Evolutionary conservation across 1,284 basidiomycete species (phyloP).

Genomic region (Taiwanofungus camphoratus): DNA sequence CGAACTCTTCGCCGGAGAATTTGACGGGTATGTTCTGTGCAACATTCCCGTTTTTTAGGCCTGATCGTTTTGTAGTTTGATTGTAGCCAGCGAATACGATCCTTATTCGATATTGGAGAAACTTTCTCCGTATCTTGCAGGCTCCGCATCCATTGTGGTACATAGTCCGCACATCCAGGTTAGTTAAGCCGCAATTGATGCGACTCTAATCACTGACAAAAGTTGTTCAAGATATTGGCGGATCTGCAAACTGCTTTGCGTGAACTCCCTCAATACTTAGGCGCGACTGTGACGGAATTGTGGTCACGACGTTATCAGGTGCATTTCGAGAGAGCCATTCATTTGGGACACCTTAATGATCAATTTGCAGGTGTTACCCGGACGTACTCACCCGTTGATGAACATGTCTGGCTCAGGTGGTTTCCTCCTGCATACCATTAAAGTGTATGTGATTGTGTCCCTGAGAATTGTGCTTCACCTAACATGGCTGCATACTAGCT

Average conservation of each 20-base stretch:
- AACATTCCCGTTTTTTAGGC: constrained; percentile 1
- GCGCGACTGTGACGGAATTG: constrained; percentile 79
- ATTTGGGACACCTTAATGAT: background rate
- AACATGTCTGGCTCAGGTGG: constrained; percentile 86
- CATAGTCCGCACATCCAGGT: constrained; percentile 83
- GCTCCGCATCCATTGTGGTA: constrained; percentile 83
- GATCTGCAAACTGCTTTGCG: constrained; percentile 76
- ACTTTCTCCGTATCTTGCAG: constrained; percentile 72
- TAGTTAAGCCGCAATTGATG: too few species aligned
- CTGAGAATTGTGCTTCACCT: background rate
- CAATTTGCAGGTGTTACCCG: constrained; percentile 68
- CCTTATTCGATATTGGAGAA: constrained; percentile 77
- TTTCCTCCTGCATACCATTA: constrained; percentile 79
- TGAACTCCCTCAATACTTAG: constrained; percentile 63
- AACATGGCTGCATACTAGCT: constrained; percentile 33
- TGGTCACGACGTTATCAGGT: constrained; percentile 91
- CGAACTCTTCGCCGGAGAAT: constrained; percentile 84
- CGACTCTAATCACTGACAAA: constrained; percentile 6
- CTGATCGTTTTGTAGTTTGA: constrained; percentile 43
- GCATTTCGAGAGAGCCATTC: background rate
- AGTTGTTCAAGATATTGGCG: constrained; percentile 49
- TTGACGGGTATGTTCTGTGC: constrained; percentile 62
- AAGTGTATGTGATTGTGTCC: constrained; percentile 57
- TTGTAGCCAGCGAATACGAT: constrained; percentile 85
- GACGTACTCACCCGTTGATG: constrained; percentile 96